phyloP scores from a whole-genome alignment of 345 rosid genomes.

The Erodium maritimum region DNA sequence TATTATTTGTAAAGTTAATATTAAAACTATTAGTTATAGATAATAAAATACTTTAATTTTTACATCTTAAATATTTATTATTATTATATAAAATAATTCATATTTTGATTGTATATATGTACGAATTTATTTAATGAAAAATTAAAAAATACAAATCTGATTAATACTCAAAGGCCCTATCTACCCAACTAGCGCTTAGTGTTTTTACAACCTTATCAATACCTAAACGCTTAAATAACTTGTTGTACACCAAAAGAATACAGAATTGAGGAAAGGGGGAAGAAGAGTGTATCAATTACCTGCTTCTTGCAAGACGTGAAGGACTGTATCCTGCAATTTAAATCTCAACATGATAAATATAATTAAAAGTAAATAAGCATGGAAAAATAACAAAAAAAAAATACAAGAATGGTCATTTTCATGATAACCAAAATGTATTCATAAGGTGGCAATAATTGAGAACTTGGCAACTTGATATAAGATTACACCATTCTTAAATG shows the following conservation, averaged over 20 bases:
- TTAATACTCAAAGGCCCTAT: too few species aligned
- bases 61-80: too few species aligned
- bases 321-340: conserved; percentile 57
- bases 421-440: neutral
- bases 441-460: neutral
- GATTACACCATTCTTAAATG: neutral
- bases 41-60: too few species aligned
- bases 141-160: too few species aligned
- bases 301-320: conserved; percentile 39
- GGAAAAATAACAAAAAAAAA: neutral
- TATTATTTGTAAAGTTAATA: too few species aligned
- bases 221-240: neutral
- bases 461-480: neutral
- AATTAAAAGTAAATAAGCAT: neutral
- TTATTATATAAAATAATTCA: too few species aligned
- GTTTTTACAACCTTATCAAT: too few species aligned
- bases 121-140: too few species aligned
- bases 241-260: neutral
- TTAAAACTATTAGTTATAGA: too few species aligned
- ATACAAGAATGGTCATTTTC: neutral
- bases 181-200: too few species aligned
- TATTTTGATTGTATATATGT: too few species aligned
- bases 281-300: conserved; percentile 24
- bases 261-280: neutral
- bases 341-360: conserved; percentile 6